phyloP scores from a whole-genome alignment of 345 rosid species.

The Populus simonii region DNA sequence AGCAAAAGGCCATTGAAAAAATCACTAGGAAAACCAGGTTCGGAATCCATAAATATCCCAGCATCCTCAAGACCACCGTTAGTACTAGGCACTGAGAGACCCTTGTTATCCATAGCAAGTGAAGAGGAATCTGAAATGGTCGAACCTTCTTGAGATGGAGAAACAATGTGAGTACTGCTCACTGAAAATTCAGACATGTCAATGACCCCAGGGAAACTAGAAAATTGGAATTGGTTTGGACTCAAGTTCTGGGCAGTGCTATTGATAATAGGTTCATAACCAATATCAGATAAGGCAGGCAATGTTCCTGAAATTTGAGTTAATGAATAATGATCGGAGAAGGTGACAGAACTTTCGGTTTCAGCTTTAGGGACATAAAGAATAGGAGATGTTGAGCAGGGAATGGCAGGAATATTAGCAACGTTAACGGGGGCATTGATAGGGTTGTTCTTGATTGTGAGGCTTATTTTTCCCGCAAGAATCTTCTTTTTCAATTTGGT shows the following conservation, averaged over 20 bases:
- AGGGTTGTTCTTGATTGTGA: constrained; percentile 5
- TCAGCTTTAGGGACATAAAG: constrained; percentile 19
- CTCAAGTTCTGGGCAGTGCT: constrained; percentile 4
- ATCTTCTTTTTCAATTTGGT: constrained; percentile 86
- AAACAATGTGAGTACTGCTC: constrained; percentile 1
- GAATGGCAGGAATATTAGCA: background rate
- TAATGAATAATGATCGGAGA: constrained; percentile 30
- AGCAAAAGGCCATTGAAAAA: background rate
- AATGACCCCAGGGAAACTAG: constrained; percentile 7
- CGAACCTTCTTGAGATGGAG: constrained; percentile 23
- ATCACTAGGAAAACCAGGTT: background rate
- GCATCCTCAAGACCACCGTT: background rate
- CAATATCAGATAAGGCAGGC: constrained; percentile 12
- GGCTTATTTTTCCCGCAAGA: constrained; percentile 27
- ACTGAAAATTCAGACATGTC: constrained; percentile 12
- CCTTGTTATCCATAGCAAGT: constrained; percentile 16
- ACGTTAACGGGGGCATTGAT: background rate
- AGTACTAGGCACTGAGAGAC: constrained; percentile 8
- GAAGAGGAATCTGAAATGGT: constrained; percentile 31
- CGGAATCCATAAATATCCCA: constrained; percentile 1
- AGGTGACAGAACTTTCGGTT: constrained; percentile 14
- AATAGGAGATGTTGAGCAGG: background rate
- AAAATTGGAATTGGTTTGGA: constrained; percentile 14
- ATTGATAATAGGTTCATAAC: constrained; percentile 5
- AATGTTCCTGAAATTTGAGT: constrained; percentile 27